Evolutionary conservation across 768 basidiomycete genomes (phyloP), one percentile per base, ranked within the genome.

Genomic region (Termitomyces titanicus): DNA sequence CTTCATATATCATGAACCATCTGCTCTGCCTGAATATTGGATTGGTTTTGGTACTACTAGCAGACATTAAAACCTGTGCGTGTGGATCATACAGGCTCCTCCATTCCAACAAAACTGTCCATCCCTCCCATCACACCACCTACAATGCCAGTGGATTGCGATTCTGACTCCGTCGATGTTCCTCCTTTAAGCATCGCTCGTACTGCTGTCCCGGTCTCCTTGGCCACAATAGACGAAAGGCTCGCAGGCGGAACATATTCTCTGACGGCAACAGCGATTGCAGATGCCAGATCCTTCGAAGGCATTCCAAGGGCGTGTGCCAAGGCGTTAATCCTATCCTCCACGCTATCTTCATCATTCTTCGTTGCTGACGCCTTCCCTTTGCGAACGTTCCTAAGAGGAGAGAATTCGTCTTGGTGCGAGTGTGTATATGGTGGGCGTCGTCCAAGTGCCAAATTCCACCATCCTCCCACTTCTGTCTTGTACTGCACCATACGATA

Each of bases 271-370:
- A 72, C 75, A 0, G 83, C 84, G 46, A 89, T 82, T 0, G 86
- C 88, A 17, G 72, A 74, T 2, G 88, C 86, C 1, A 90, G 70
- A 35, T 86, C 82, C 38, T 72, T 69, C 15, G 83, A 74, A 0
- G 81, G 77, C 62, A 89, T 78, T 1, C 86, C 88, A 29, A 90
- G 71, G 31, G 79, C 82, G 7, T 71, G 69, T 11, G 88, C 88
- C 11, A 90, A 73, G 13, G 76, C 80, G 48, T 81, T 79, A 51
- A 89, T 80, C 34, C 76, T 73, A 4, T 74, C 72, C 61, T 88
- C 85, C 38, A 89, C 73, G 4, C 66, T 74, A 4, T 67, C 63
- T 25, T 52, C 38, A 4, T 51, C 50, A 27, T 47, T 33, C 13
- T 7, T 24, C 20, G 29, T 13, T 3, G 39, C 38, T 47, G 13